Percentiles rank a stretch among this genome's conserved stretches.
Conservation (phyloP, 2,329 filamentous ascomycete genomes). For the Fusarium papillatum region DNA sequence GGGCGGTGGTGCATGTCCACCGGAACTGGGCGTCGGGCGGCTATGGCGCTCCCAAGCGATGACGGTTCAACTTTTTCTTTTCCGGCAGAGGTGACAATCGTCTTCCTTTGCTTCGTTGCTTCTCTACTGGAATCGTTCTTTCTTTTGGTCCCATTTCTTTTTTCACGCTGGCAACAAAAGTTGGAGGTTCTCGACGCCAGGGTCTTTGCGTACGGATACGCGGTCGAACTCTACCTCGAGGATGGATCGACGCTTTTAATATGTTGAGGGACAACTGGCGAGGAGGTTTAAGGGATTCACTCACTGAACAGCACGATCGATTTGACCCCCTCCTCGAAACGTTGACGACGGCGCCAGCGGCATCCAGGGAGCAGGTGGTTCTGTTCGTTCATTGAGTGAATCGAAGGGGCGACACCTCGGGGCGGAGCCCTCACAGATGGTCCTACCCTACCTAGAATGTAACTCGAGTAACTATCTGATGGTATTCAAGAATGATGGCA, state of each 20-base stretch:
- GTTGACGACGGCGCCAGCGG: constrained; percentile 30
- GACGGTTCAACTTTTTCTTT: constrained; percentile 23
- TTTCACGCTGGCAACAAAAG: constrained; percentile 42
- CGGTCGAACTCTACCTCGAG: constrained; percentile 35
- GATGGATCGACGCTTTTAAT: constrained; percentile 41
- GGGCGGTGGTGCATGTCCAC: constrained; percentile 20
- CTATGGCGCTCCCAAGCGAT: constrained; percentile 17
- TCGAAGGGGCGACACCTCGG: constrained; percentile 31
- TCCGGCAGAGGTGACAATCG: constrained; percentile 8
- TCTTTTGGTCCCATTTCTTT: constrained; percentile 34
- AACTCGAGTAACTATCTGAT: constrained; percentile 48
- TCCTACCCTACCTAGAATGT: constrained; percentile 46
- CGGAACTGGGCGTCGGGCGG: constrained; percentile 14
- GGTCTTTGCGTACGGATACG: constrained; percentile 36
- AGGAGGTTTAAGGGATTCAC: constrained; percentile 29
- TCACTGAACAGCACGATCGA: constrained; percentile 31
- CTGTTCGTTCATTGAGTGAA: constrained; percentile 40
- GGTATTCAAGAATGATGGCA: constrained; percentile 43
- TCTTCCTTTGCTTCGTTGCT: constrained; percentile 18
- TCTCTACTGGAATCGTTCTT: constrained; percentile 39
- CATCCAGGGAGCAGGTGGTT: constrained; percentile 35
- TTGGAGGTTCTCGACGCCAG: constrained; percentile 40
- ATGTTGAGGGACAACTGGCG: constrained; percentile 32
- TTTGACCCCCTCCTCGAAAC: constrained; percentile 24
- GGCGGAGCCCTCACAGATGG: constrained; percentile 29